Conservation (phyloP, 768 basidiomycete species). For the Kwoniella dendrophila region DNA sequence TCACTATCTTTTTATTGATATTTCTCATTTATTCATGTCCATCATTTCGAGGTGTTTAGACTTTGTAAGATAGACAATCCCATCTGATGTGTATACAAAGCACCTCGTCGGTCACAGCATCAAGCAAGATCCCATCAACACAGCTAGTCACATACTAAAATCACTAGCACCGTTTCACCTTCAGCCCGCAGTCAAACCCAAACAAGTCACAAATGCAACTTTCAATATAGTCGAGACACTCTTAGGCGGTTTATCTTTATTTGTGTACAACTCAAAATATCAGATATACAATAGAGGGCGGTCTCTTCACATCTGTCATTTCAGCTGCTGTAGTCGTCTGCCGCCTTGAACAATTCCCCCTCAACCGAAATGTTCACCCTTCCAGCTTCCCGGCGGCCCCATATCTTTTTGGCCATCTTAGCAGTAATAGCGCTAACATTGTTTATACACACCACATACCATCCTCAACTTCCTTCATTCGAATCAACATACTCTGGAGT, state of each 20-base stretch:
- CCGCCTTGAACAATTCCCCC: neutral
- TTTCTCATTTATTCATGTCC: no score
- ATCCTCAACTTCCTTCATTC: constrained; percentile 15
- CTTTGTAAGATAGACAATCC: no score
- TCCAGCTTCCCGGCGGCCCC: constrained; percentile 25
- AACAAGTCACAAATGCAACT: neutral
- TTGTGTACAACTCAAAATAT: no score
- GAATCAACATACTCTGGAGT: constrained; percentile 1
- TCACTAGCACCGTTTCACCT: constrained; percentile 10
- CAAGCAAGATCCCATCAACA: no score
- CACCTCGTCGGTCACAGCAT: neutral
- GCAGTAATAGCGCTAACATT: constrained; percentile 20
- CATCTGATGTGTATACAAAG: neutral
- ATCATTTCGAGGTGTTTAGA: no score
- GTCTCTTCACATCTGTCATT: no score
- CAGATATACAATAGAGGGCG: no score
- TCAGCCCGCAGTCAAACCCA: neutral
- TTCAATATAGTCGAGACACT: neutral
- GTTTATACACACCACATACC: constrained; percentile 25
- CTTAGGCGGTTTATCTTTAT: neutral
- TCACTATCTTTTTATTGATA: no score
- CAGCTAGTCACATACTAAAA: neutral
- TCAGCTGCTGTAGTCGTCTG: no score
- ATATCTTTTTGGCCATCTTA: constrained; percentile 27
- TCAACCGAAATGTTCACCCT: constrained; percentile 20